A percentile compares a stretch with the other conserved stretches of the same genome.
Conservation (phyloP, 345 rosid species). For the Euphorbia lathyris region DNA sequence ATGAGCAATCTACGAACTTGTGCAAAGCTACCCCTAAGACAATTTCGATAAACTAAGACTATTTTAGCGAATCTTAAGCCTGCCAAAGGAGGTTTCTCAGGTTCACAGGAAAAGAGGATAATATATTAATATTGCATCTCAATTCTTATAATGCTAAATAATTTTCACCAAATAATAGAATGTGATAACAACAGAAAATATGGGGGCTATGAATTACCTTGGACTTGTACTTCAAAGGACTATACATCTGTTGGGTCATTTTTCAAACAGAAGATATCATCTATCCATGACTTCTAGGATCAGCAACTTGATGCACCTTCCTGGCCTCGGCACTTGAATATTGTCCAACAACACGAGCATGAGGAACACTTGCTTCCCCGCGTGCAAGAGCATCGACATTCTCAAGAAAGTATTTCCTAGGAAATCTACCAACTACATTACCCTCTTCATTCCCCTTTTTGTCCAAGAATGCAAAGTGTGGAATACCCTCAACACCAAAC, state of each 20-base stretch:
- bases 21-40: not conserved
- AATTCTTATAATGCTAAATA: no score
- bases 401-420: conserved; percentile 68
- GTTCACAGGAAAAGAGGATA: not conserved
- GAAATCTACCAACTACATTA: conserved; percentile 86
- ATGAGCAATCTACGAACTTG: no score
- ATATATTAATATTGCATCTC: not conserved
- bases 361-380: conserved; percentile 73
- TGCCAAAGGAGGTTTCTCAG: not conserved
- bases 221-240: not conserved
- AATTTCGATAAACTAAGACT: not conserved
- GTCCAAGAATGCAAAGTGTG: conserved; percentile 86
- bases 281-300: conserved; percentile 93
- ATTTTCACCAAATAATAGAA: no score
- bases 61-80: not conserved
- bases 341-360: conserved; percentile 83
- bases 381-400: conserved; percentile 76
- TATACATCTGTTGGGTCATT: not conserved
- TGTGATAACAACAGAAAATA: not conserved
- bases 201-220: conserved; percentile 8
- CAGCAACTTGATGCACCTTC: conserved; percentile 66
- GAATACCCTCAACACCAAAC: conserved; percentile 97
- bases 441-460: conserved; percentile 90
- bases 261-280: not conserved
- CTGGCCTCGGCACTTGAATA: conserved; percentile 69